phyloP scores from a whole-genome alignment of 1,284 basidiomycete genomes.

The Phenoliferia sp. region DNA sequence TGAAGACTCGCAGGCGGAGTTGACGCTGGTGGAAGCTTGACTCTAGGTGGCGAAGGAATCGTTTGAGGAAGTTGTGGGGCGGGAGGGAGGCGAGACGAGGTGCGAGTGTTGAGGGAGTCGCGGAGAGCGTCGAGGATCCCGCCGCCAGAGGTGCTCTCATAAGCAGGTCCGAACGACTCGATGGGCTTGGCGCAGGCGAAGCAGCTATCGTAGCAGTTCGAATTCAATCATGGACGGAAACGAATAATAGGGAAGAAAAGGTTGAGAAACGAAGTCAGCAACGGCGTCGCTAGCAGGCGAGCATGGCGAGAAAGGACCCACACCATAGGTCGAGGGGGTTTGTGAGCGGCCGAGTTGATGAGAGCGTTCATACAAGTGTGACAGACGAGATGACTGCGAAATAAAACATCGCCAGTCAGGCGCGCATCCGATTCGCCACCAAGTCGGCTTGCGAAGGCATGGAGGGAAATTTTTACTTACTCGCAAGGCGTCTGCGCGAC shows the following conservation, averaged over 20 bases:
- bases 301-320: neutral
- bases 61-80: neutral
- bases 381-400: slow-evolving; percentile 15
- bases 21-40: no score
- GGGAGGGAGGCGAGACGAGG: neutral
- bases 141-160: neutral
- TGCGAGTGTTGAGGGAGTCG: neutral
- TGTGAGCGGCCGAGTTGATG: slow-evolving; percentile 26
- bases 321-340: slow-evolving; percentile 18
- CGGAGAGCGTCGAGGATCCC: slow-evolving; percentile 13
- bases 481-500: slow-evolving; percentile 12
- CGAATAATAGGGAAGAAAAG: no score
- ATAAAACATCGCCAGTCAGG: no score
- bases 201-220: slow-evolving; percentile 6
- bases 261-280: neutral
- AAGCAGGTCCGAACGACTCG: slow-evolving; percentile 4
- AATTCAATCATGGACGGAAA: no score
- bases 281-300: neutral
- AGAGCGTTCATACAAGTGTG: slow-evolving; percentile 24
- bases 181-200: slow-evolving; percentile 13
- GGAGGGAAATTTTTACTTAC: neutral
- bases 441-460: neutral
- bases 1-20: no score
- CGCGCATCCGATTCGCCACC: neutral
- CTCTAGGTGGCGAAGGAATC: no score